Evolutionary conservation across 345 rosid genomes (phyloP), one percentile per base, ranked within the genome.

Genomic region (Eutrema yunnanense): DNA sequence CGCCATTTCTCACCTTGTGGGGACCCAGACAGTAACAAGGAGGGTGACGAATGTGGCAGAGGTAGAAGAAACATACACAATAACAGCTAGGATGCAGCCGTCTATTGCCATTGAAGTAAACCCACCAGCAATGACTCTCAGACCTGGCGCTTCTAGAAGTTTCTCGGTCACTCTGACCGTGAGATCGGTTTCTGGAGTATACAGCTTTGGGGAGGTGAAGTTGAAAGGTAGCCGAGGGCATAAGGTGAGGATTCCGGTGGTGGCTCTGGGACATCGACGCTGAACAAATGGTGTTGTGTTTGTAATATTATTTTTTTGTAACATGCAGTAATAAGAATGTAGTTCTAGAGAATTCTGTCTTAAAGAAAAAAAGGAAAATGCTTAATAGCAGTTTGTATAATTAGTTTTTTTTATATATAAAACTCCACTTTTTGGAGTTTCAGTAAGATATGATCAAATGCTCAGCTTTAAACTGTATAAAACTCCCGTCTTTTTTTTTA

Each of bases 201-300:
- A 96, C 80, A 85, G 89, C 82, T 96, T 96, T 1, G 99, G 99
- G 19, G 90, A 92, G 76, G 79, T 96, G 54, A 40, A 74, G 40
- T 75, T 96, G 87, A 96, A 96, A 84, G 99, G 99, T 40, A 96
- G 94, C 82, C 65, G 98, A 61, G 96, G 99, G 9, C 99, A 96
- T 78, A 86, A 82, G 78, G 98, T 96, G 55, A 86, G 81, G 76
- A 83, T 96, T 67, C 97, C 98, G 0, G 99, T 96, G 76, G 88
- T 83, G 68, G 92, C 90, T 6, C 81, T 88, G 80, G 98, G 89
- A 61, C 82, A 86, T 65, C 60, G 80, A 88, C 82, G 90, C 68
- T 90, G 72, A 76, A 57, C 53, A 71, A 57, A 82, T 72, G 69
- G 16, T 67, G 53, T 79, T 58, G 73, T 67, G 65, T 76, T 52